Percentiles rank a stretch among this genome's conserved stretches.
These are phyloP conservation scores for Sporothrix inflata DNA, from an alignment of 2,329 filamentous ascomycete genomes.

Conservation along the genomic window DNA sequence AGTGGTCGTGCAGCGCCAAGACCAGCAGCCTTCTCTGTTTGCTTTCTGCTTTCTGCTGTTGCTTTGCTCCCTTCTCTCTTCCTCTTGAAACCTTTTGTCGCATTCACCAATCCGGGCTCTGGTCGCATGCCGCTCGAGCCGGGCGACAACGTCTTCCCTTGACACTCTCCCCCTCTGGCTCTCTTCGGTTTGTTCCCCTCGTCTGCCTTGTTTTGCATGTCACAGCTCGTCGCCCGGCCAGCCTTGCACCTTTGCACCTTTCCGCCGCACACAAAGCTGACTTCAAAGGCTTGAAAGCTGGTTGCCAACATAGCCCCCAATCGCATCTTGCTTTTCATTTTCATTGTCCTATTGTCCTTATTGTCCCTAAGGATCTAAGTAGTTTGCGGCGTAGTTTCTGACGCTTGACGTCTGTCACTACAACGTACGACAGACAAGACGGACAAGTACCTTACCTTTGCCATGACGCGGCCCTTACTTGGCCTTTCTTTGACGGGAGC, in stretches of 20 bases:
- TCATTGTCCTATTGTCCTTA: background rate
- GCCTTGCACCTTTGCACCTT: background rate
- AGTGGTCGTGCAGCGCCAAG: slow-evolving; percentile 10
- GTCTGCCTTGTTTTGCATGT: background rate
- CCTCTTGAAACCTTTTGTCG: no score
- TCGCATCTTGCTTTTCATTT: background rate
- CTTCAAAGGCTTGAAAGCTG: background rate
- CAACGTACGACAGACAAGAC: no score
- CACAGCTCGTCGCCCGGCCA: background rate
- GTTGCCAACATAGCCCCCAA: background rate
- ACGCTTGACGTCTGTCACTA: background rate
- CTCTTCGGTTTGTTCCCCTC: background rate
- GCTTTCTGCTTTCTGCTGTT: background rate
- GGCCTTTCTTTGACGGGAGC: background rate
- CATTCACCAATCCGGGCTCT: background rate
- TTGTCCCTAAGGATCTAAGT: background rate
- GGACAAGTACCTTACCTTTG: background rate
- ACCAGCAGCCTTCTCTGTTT: slow-evolving; percentile 11
- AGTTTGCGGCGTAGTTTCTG: background rate
- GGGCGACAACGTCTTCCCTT: background rate
- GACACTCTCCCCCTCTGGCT: no score
- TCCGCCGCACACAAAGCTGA: background rate
- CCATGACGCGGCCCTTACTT: background rate
- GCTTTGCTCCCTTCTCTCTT: background rate
- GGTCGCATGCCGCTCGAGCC: slow-evolving; percentile 16